Evolutionary conservation across 441 rosid species (phyloP).

Genomic region (Pelargonium myrrhifolium): DNA sequence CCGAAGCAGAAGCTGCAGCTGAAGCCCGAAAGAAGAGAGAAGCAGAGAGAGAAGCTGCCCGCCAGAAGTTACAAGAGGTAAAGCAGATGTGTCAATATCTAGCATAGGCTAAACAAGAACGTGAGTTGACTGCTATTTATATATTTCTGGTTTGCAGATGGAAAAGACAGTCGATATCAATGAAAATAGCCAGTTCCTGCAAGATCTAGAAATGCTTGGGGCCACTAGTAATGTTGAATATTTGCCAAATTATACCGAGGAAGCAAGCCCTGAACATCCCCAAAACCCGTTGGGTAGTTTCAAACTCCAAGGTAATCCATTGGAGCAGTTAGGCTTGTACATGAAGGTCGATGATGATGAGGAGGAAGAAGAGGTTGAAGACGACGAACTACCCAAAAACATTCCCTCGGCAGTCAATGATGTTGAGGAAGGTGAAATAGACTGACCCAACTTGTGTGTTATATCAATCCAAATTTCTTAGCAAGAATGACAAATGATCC

Average conservation of each 20-base stretch:
- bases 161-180: conserved; percentile 85
- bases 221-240: conserved; percentile 34
- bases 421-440: conserved; percentile 52
- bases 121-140: neutral
- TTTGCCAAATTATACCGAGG: conserved; percentile 44
- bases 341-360: conserved; percentile 77
- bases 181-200: conserved; percentile 63
- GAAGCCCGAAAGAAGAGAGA: conserved; percentile 73
- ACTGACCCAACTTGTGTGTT: conserved; percentile 17
- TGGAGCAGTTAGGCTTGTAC: conserved; percentile 73
- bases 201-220: conserved; percentile 78
- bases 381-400: conserved; percentile 28
- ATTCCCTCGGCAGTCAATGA: conserved; percentile 32
- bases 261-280: conserved; percentile 41
- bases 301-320: conserved; percentile 57
- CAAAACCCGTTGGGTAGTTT: conserved; percentile 51
- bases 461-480: too few species aligned
- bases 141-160: conserved; percentile 43
- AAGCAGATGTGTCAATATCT: conserved; percentile 1
- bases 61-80: conserved; percentile 75
- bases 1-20: conserved; percentile 72
- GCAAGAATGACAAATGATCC: too few species aligned
- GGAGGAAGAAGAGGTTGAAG: conserved; percentile 51
- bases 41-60: conserved; percentile 83
- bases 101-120: neutral